Evolutionary conservation across 163 green algal genomes (phyloP), one percentile per base, ranked within the genome.

Genomic region (Trebouxia gelatinosa): DNA sequence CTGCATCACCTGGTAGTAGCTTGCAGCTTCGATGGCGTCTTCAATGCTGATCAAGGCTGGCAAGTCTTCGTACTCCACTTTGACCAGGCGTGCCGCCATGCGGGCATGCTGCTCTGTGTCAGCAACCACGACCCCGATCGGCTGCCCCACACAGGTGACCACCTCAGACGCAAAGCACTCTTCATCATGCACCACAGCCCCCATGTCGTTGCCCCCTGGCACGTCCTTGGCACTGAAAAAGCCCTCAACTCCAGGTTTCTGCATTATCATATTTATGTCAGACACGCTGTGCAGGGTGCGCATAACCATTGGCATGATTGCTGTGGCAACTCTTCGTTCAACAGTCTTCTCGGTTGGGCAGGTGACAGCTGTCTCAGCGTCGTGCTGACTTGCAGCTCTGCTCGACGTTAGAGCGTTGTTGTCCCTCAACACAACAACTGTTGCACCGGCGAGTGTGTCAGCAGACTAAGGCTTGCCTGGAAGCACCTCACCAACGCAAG

Each of bases 11-110:
- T 89, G 75, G 57, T 90, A 91, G 83, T 88, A 94, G 74, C 78
- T 82, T 64, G 72, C 50, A 28, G 86, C 88, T 19, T 79, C 90
- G 28, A 97, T 93, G 7, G 95, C 95, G 40, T 97, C 92, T 37
- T 98, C 92, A 50, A 97, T 95, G 85, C 84, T 92, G 79, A 99
- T 91, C 9, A 97, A 31, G 5, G 93, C 83, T 0, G 87, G 85
- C 48, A 98, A 86, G 1, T 96, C 92, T 79, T 98, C 89, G 70
- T 99, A 98, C 61, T 88, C 77, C 6, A 99, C 88, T 46, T 74
- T 66, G 43, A 99, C 95, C 5, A 88, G 79, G 34, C 80, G 80
- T 3, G 92, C 91, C 0, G 88, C 95, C 4, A 79, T 80, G 6
- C 89, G 87, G 0, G 94, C 94, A 7, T 80, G 62, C 29, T 87